phyloP scores from a whole-genome alignment of 768 basidiomycete species.

The Agaricus subrufescens region DNA sequence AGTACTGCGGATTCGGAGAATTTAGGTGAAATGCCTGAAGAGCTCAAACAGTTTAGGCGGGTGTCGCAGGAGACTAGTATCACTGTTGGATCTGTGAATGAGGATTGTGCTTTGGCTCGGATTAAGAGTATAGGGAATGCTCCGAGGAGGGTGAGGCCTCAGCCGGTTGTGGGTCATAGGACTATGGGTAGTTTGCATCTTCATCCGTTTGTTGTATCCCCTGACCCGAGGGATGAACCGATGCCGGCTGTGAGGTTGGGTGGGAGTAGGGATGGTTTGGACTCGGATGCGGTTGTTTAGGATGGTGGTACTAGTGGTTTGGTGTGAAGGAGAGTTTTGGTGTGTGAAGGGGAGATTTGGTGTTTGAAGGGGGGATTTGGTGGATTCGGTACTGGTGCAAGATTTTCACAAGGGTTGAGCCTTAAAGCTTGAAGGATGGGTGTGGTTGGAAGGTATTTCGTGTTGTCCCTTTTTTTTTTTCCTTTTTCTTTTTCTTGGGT shows the following conservation, averaged over 20 bases:
- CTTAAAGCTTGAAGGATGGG: conserved; percentile 18
- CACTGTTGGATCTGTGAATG: background rate
- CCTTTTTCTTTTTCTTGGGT: background rate
- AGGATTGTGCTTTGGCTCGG: conserved; percentile 15
- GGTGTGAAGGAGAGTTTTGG: background rate
- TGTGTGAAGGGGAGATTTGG: background rate
- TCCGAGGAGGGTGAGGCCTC: conserved; percentile 29
- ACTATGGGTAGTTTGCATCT: conserved; percentile 29
- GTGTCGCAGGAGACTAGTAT: background rate
- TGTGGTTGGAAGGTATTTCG: background rate
- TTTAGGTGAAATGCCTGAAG: conserved; percentile 1
- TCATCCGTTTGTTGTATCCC: conserved; percentile 26
- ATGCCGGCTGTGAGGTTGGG: conserved; percentile 4
- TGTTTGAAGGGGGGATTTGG: background rate
- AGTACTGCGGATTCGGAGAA: background rate
- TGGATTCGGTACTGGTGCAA: conserved; percentile 20
- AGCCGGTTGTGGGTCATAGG: conserved; percentile 20
- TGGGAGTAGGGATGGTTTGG: conserved; percentile 15
- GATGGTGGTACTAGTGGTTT: conserved; percentile 18
- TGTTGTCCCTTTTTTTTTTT: background rate
- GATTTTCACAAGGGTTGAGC: conserved; percentile 29
- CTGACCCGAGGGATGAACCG: conserved; percentile 1
- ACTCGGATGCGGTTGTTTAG: conserved; percentile 20
- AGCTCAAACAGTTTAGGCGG: background rate
- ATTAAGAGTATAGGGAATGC: conserved; percentile 38